Evolutionary conservation across 2,329 filamentous ascomycete genomes (phyloP), one percentile per base, ranked within the genome.

Genomic region (Arachnomyces sp.): DNA sequence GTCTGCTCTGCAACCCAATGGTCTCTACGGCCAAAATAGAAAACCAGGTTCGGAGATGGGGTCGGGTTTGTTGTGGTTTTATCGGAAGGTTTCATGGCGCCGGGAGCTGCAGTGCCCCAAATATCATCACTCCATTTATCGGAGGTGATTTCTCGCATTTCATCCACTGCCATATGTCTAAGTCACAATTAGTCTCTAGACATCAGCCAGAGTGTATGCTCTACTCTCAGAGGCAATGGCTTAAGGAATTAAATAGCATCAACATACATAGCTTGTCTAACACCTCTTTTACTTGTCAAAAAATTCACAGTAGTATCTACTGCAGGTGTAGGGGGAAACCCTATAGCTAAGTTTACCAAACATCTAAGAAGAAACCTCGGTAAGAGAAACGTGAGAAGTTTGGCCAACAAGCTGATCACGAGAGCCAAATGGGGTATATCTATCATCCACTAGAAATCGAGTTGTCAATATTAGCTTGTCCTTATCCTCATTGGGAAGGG

Each of bases 1-100:
- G 75, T 78, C 49, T 65, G 60, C 46, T 77, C 67, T 1, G 75
- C 75, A 17, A 81, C 73, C 77, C 77, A 81, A 51, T 78, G 75
- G 52, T 82, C 78, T 35, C 72, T 61, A 28, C 70, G 61, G 1
- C 73, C 77, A 55, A 78, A 82, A 48, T 78, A 72, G 51, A 82
- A 78, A 38, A 71, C 69, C 31, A 81, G 45, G 37, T 67, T 68
- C 3, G 69, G 61, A 2, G 66, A 55, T 6, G 63, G 53, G 34
- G 63, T 53, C 1, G 47, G 37, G 1, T 44, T 48, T 16, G 42
- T 40, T 17, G 40, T 40, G 14, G 44, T 48, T 18, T 37, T n/a
- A n/a, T n/a, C n/a, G n/a, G n/a, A n/a, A n/a, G n/a, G n/a, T n/a
- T n/a, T n/a, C n/a, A n/a, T n/a, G n/a, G n/a, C 39, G 12, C 39